Conservation (phyloP, 257 asterid species). For the Knoxia roxburghii region DNA sequence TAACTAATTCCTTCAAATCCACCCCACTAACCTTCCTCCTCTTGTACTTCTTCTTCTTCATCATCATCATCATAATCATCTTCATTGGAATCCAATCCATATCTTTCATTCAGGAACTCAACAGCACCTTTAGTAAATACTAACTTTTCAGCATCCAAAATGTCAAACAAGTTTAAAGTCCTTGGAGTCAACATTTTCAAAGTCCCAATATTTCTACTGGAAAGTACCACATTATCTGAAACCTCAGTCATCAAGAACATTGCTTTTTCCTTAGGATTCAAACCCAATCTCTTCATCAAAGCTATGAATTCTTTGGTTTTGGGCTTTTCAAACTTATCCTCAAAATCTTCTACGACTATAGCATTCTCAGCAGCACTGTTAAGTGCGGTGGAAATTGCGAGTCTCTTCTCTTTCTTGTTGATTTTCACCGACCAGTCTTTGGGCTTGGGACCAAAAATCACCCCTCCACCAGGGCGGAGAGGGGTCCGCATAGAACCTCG, state of each 20-base stretch:
- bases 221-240: slow-evolving; percentile 61
- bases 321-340: slow-evolving; percentile 72
- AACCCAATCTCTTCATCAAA: slow-evolving; percentile 67
- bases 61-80: slow-evolving; percentile 40
- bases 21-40: slow-evolving; percentile 43
- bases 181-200: slow-evolving; percentile 88
- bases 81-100: slow-evolving; percentile 44
- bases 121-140: slow-evolving; percentile 71
- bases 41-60: slow-evolving; percentile 32
- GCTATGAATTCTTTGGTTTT: slow-evolving; percentile 78
- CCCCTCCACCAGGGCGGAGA: slow-evolving; percentile 96
- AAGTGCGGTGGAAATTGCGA: slow-evolving; percentile 87
- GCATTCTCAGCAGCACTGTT: slow-evolving; percentile 61
- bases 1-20: not conserved
- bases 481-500: slow-evolving; percentile 89
- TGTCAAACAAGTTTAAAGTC: slow-evolving; percentile 80
- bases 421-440: slow-evolving; percentile 89
- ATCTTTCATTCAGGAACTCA: slow-evolving; percentile 73
- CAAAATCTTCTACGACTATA: slow-evolving; percentile 83
- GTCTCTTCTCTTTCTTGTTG: slow-evolving; percentile 76
- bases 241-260: slow-evolving; percentile 68
- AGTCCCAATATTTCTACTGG: slow-evolving; percentile 73
- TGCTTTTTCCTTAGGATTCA: slow-evolving; percentile 84
- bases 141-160: slow-evolving; percentile 76
- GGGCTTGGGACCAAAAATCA: slow-evolving; percentile 89